phyloP scores from a whole-genome alignment of 805 yeast species.

The Candida yuanshanica region DNA sequence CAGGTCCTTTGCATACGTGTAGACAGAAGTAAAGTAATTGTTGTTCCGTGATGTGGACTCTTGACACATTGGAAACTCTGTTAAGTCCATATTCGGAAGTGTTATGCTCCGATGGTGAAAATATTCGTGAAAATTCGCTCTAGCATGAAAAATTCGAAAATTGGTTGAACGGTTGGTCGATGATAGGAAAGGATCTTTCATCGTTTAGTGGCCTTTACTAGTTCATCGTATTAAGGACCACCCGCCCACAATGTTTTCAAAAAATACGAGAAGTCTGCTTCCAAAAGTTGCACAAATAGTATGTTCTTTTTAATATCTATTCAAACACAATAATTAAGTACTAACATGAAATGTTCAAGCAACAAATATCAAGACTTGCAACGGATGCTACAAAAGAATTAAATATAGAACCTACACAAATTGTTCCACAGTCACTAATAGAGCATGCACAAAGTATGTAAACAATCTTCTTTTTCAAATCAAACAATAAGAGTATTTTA shows the following conservation, averaged over 20 bases:
- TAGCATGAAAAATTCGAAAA: neutral
- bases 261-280: neutral
- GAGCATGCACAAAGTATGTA: constrained; percentile 18
- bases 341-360: constrained; percentile 11
- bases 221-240: neutral
- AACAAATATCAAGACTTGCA: constrained; percentile 18
- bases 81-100: neutral
- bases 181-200: neutral
- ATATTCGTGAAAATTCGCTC: neutral
- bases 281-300: neutral
- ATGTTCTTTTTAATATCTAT: too few relatives aligned
- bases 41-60: neutral
- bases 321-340: constrained; percentile 1
- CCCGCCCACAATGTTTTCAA: neutral
- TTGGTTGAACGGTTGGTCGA: neutral
- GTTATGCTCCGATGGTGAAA: neutral
- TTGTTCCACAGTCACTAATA: constrained; percentile 7
- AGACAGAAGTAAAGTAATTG: neutral
- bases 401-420: constrained; percentile 1
- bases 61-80: neutral
- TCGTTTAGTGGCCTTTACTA: neutral
- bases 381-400: constrained; percentile 13
- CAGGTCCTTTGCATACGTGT: too few relatives aligned
- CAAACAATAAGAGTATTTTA: neutral
- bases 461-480: neutral